These are phyloP conservation scores for Tephrocybe sp. DNA, from an alignment of 768 basidiomycete genomes.

Conservation along the genomic window DNA sequence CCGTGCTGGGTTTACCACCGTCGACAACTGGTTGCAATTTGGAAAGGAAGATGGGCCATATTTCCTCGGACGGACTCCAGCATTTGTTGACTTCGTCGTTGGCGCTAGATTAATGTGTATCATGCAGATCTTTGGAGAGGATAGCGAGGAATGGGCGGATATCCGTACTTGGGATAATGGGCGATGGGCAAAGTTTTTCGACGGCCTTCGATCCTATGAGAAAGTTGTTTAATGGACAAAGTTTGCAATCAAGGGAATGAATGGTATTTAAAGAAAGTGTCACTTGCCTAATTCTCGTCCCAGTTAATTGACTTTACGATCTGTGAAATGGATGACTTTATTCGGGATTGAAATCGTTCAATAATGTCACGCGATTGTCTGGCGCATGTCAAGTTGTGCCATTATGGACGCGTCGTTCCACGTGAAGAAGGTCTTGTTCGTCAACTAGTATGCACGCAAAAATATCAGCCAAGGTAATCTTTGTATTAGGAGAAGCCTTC, in stretches of 20 bases:
- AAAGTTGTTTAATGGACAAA: not conserved
- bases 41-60: constrained; percentile 18
- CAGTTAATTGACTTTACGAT: too few relatives aligned
- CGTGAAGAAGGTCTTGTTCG: not conserved
- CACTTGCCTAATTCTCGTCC: not conserved
- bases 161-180: constrained; percentile 26
- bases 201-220: constrained; percentile 21
- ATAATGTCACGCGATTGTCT: not conserved
- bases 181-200: constrained; percentile 22
- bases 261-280: too few relatives aligned
- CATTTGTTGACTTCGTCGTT: constrained; percentile 29
- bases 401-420: not conserved
- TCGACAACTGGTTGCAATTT: constrained; percentile 17
- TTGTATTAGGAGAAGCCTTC: not conserved
- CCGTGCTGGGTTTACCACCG: constrained; percentile 19
- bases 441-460: constrained; percentile 22
- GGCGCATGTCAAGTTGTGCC: not conserved
- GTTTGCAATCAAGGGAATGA: too few relatives aligned
- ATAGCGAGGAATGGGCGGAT: constrained; percentile 28
- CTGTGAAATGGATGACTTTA: too few relatives aligned
- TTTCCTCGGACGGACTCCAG: constrained; percentile 23
- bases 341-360: too few relatives aligned
- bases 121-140: constrained; percentile 18
- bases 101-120: constrained; percentile 23
- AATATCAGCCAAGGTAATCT: constrained; percentile 25